phyloP scores from a whole-genome alignment of 108 stramenopile species.

The Fragilariopsis cylindrus region DNA sequence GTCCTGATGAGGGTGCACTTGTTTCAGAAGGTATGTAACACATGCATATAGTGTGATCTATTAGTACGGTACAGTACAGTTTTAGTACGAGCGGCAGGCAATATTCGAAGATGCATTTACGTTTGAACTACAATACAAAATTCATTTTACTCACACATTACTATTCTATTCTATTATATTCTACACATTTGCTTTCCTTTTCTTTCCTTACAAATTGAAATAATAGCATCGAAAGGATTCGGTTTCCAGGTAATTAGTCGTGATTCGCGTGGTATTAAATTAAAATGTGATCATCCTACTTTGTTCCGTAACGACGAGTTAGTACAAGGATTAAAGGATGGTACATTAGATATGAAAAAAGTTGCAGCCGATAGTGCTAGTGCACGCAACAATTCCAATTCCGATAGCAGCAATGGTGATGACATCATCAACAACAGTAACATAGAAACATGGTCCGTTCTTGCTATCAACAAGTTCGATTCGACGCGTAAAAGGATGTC shows the following conservation, averaged over 20 bases:
- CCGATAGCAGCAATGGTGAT: conserved; percentile 18
- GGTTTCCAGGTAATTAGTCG: conserved; percentile 84
- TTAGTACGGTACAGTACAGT: too few relatives aligned
- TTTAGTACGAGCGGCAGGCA: too few relatives aligned
- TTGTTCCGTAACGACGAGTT: conserved; percentile 49
- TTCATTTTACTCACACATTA: too few relatives aligned
- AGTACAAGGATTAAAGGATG: conserved; percentile 54
- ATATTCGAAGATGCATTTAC: too few relatives aligned
- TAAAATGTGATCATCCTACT: conserved; percentile 66
- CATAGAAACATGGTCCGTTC: conserved; percentile 76
- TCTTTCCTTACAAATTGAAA: too few relatives aligned
- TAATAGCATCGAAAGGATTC: conserved; percentile 59
- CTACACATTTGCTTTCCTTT: too few relatives aligned
- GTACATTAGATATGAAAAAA: conserved; percentile 40
- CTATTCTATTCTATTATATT: too few relatives aligned
- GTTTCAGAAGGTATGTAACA: conserved; percentile 47
- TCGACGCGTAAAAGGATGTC: conserved; percentile 96
- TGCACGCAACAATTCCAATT: conserved; percentile 11
- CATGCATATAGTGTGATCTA: too few relatives aligned
- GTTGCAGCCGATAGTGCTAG: conserved; percentile 62
- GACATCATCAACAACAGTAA: conserved; percentile 8
- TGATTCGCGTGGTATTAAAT: conserved; percentile 66
- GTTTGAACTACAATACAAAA: too few relatives aligned
- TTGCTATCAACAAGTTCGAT: conserved; percentile 95
- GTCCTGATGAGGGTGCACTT: conserved; percentile 91